A percentile compares a stretch with the other conserved stretches of the same genome.
Conservation (phyloP, 2,329 filamentous ascomycete species). For the Cucurbitaria berberidis region DNA sequence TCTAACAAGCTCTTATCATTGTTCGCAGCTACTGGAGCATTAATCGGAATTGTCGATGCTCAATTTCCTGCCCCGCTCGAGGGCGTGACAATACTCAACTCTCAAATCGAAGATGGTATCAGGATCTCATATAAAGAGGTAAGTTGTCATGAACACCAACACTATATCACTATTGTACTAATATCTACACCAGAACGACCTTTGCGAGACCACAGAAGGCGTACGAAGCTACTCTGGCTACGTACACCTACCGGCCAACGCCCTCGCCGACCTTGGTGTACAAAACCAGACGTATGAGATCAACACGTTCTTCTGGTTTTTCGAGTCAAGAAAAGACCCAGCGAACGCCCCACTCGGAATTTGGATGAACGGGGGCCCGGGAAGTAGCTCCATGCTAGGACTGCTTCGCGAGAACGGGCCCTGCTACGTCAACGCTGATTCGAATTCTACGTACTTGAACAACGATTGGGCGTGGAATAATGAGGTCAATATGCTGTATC, state of each 20-base stretch:
- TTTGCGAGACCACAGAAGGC: constrained; percentile 64
- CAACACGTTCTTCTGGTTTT: constrained; percentile 66
- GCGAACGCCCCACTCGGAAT: constrained; percentile 62
- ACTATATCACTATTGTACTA: background rate
- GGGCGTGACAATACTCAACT: constrained; percentile 48
- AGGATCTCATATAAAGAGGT: constrained; percentile 55
- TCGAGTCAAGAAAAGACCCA: constrained; percentile 64
- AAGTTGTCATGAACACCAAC: background rate
- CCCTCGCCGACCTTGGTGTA: constrained; percentile 45
- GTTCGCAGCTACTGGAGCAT: constrained; percentile 18
- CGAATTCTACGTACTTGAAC: constrained; percentile 55
- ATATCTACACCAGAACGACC: constrained; percentile 35
- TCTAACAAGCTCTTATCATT: constrained; percentile 10
- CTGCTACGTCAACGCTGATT: constrained; percentile 61
- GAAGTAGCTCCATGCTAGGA: constrained; percentile 51
- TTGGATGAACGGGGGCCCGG: constrained; percentile 68
- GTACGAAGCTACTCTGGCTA: constrained; percentile 67
- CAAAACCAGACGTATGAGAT: constrained; percentile 42
- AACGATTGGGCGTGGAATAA: constrained; percentile 70
- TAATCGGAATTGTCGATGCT: constrained; percentile 24
- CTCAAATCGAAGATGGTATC: constrained; percentile 49
- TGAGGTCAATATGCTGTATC: constrained; percentile 63
- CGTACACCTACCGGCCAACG: constrained; percentile 60
- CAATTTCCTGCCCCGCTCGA: constrained; percentile 51
- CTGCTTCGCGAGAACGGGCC: constrained; percentile 57